Conservation (phyloP, 768 basidiomycete species). For the Termitomyces sp. region DNA sequence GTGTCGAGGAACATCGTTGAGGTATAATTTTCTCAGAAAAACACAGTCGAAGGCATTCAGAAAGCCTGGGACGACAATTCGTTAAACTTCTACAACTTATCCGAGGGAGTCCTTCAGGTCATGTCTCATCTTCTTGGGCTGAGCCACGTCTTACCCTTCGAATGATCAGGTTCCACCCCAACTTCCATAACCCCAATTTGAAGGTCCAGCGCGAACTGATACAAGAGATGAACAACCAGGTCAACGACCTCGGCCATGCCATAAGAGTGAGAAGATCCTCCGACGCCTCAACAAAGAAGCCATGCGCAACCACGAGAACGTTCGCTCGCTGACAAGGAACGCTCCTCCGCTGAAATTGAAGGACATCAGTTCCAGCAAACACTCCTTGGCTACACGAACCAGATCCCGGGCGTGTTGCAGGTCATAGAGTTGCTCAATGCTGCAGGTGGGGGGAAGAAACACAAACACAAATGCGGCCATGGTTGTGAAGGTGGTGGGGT, state of each 20-base stretch:
- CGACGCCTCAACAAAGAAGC: conserved; percentile 60
- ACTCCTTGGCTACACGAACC: conserved; percentile 42
- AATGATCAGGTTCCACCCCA: conserved; percentile 71
- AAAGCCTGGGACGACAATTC: conserved; percentile 81
- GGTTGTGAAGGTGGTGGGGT: conserved; percentile 2
- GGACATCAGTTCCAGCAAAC: conserved; percentile 50
- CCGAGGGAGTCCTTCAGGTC: conserved; percentile 65
- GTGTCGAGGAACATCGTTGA: too few species aligned
- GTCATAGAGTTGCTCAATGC: conserved; percentile 40
- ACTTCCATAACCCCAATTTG: conserved; percentile 66
- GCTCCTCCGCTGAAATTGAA: conserved; percentile 45
- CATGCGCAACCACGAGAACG: conserved; percentile 72
- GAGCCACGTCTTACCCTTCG: neutral
- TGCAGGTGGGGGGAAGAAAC: conserved; percentile 20
- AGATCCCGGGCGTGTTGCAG: conserved; percentile 48
- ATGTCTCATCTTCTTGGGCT: conserved; percentile 27
- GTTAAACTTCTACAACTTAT: conserved; percentile 52
- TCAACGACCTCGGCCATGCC: conserved; percentile 45
- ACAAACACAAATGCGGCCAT: conserved; percentile 10
- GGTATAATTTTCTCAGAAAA: conserved; percentile 36
- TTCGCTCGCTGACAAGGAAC: conserved; percentile 58
- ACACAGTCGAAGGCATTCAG: conserved; percentile 66
- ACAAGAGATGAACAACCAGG: conserved; percentile 63
- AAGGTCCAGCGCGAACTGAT: conserved; percentile 77
- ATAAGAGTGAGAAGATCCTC: conserved; percentile 47